Evolutionary conservation across 129 eudicot species (phyloP), one percentile per base, ranked within the genome.

Genomic region (Pseudognaphalium luteoalbum): DNA sequence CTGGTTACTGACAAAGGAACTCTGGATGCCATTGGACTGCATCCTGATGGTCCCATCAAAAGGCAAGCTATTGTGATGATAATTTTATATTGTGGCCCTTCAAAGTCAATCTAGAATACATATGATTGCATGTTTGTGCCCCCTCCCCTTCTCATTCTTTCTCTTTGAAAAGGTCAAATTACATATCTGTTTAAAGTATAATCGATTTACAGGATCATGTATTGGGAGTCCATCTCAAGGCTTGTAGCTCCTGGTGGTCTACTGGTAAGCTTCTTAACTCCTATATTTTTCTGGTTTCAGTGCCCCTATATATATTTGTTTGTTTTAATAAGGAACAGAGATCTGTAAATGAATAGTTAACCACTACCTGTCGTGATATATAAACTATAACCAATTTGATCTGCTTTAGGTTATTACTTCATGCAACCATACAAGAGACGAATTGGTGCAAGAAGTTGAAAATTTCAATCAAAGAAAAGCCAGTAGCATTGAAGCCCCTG

Each of bases 11-110:
- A 95, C 81, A 95, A 95, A 77, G 99, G 99, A 37, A 95, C 99
- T 39, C 86, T 95, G 74, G 99, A 95, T 83, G 99, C 99, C 64
- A 89, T 95, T 56, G 99, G 99, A 51, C 75, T 95, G 88, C 99
- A 95, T 86, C 99, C 99, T 61, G 99, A 95, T 87, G 99, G 99
- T 66, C 86, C 92, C 76, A 77, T 95, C 52, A 95, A 91, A 83
- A 89, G 97, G 99, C 86, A 44, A 70, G 41, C 54, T 64, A 56
- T 25, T 39, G 11, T 81, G 15, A 72, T 57, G 21, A 7, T 76
- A 66, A 25, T 32, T 32, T 61, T 44, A 59, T 51, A 59, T 44
- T 30, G 5, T 20, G 35, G 20, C 14, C 34, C 59, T 39, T 34
- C 3, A 51, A 29, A 29, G 64, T 30, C 75, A 71, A 71, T 51